Evolutionary conservation across 176 grass and related monocot species (phyloP).

Genomic region (Microstegium vimineum): DNA sequence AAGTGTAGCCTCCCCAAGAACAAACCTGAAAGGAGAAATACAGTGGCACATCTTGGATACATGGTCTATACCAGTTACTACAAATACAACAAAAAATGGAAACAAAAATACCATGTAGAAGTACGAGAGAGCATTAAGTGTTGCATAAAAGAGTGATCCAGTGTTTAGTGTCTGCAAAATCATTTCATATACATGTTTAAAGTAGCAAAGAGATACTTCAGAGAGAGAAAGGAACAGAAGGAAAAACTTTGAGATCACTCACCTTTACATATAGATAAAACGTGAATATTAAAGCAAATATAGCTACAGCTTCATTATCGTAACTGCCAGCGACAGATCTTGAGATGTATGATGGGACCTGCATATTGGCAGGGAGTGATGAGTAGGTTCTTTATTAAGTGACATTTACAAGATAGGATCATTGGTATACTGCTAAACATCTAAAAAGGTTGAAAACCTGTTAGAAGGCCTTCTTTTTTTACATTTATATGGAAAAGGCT

Average conservation of each 20-base stretch:
- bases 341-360: constrained; percentile 99
- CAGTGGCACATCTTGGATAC: background rate
- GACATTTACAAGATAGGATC: background rate
- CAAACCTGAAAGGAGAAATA: constrained; percentile 78
- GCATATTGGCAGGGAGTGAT: background rate
- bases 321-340: constrained; percentile 98
- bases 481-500: background rate
- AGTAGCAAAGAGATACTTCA: background rate
- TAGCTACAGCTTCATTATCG: constrained; percentile 99
- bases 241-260: constrained; percentile 13
- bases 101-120: constrained; percentile 93
- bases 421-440: background rate
- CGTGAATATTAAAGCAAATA: constrained; percentile 95
- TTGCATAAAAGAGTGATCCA: constrained; percentile 97
- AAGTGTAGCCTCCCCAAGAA: constrained; percentile 99
- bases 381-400: background rate
- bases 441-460: background rate
- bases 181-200: constrained; percentile 24
- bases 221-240: background rate
- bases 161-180: constrained; percentile 89
- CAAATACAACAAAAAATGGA: background rate
- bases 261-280: constrained; percentile 99
- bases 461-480: background rate
- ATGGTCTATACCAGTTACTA: background rate
- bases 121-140: constrained; percentile 89